Conservation (phyloP, 257 asterid genomes). For the Rauvolfia tetraphylla region DNA sequence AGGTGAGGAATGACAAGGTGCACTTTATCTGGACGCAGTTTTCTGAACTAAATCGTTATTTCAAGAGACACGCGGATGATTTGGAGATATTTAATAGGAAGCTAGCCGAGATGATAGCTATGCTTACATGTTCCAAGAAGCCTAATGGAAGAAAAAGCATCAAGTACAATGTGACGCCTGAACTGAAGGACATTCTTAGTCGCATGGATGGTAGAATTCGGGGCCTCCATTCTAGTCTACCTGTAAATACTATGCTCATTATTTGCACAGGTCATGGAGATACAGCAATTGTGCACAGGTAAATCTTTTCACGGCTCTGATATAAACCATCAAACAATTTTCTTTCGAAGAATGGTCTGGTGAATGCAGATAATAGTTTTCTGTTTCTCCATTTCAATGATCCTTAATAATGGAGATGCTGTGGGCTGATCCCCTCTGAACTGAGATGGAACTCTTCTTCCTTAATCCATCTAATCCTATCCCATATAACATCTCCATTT, state of each 20-base stretch:
- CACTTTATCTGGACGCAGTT: conserved; percentile 89
- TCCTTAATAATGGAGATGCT: background rate
- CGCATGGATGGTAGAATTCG: conserved; percentile 55
- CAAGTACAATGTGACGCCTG: conserved; percentile 49
- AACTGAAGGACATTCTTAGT: conserved; percentile 68
- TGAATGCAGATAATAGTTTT: background rate
- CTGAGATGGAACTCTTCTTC: background rate
- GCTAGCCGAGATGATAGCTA: conserved; percentile 86
- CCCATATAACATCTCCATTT: background rate
- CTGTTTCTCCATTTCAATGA: background rate
- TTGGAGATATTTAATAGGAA: conserved; percentile 49
- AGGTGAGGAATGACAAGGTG: conserved; percentile 71
- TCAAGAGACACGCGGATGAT: conserved; percentile 68
- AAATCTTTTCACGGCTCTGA: conserved; percentile 18
- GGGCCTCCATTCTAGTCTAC: conserved; percentile 65
- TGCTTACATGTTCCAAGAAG: conserved; percentile 66
- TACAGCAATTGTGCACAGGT: conserved; percentile 84
- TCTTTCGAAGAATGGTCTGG: background rate
- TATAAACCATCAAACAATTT: background rate
- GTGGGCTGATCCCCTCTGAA: background rate
- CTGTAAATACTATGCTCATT: conserved; percentile 72
- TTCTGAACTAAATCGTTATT: conserved; percentile 59
- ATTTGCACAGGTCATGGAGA: conserved; percentile 96
- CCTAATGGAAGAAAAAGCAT: conserved; percentile 46
- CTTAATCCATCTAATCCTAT: background rate